A percentile compares a stretch with the other conserved stretches of the same genome.
Evolutionary conservation across 78 protist genomes (phyloP).

Genomic region (Dictyostelium citrinum): DNA sequence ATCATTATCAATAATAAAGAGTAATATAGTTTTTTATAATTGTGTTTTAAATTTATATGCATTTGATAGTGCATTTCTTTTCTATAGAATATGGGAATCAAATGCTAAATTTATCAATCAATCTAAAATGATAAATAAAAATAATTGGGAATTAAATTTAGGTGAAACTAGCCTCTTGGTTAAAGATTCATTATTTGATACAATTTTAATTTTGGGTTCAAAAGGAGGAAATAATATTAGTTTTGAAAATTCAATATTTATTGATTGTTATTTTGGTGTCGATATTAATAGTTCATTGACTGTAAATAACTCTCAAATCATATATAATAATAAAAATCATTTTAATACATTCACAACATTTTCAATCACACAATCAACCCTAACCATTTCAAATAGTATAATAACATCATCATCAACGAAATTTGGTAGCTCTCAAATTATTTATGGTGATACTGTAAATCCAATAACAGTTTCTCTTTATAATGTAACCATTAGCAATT

Average conservation of each 20-base stretch:
- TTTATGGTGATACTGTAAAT: not conserved
- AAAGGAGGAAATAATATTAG: not conserved
- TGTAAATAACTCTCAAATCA: not conserved
- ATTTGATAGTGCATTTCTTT: no score
- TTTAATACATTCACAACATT: not conserved
- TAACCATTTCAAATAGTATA: not conserved
- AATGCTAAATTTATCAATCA: not conserved
- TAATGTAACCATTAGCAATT: not conserved
- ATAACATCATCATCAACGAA: not conserved
- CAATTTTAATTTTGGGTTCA: not conserved
- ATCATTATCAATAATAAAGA: not conserved
- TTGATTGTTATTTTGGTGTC: not conserved
- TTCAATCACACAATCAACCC: not conserved
- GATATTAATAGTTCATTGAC: not conserved
- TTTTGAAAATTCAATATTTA: not conserved
- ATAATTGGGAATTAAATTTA: not conserved
- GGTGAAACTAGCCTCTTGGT: not conserved
- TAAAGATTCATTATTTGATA: not conserved
- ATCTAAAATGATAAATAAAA: not conserved
- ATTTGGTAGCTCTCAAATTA: not conserved
- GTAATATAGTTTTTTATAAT: not conserved
- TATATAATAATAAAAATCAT: not conserved
- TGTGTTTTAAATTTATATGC: not conserved
- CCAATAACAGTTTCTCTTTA: not conserved
- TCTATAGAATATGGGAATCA: not conserved